Percentiles rank a stretch among this genome's conserved stretches.
Conservation (phyloP, 306 rosid genomes). For the Vigna angularis region DNA sequence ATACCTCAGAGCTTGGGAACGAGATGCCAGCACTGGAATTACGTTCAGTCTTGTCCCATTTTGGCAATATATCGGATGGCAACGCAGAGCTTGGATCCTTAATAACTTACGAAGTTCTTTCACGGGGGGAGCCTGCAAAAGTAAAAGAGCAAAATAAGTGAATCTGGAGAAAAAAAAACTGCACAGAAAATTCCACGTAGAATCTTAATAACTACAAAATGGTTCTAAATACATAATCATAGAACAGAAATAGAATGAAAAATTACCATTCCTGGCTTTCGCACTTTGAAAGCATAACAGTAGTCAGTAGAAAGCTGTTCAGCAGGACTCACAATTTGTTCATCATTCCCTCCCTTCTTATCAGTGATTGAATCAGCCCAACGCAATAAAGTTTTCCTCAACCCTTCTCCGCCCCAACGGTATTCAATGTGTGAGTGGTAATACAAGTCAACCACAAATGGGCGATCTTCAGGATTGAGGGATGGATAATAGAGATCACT, state of each 20-base stretch:
- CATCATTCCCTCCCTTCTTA: conserved; percentile 58
- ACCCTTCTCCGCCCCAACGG: conserved; percentile 99
- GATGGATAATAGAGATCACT: conserved; percentile 98
- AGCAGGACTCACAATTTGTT: conserved; percentile 67
- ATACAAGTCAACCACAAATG: conserved; percentile 92
- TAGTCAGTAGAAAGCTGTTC: conserved; percentile 94
- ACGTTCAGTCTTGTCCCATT: conserved; percentile 86
- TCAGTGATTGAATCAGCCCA: conserved; percentile 78
- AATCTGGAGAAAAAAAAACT: conserved; percentile 18
- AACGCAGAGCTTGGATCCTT: conserved; percentile 97
- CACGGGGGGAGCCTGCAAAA: conserved; percentile 76
- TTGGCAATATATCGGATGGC: conserved; percentile 93
- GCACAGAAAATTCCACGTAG: conserved; percentile 21
- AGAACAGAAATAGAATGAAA: conserved; percentile 19
- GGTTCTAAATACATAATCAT: conserved; percentile 40
- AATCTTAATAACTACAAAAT: conserved; percentile 22
- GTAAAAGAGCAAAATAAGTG: conserved; percentile 1
- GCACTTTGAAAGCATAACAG: conserved; percentile 88
- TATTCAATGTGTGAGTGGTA: conserved; percentile 97
- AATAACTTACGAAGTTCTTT: conserved; percentile 86
- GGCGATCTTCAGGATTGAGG: conserved; percentile 72
- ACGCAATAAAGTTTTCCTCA: conserved; percentile 91
- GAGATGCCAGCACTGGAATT: conserved; percentile 96
- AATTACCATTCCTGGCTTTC: conserved; percentile 75
- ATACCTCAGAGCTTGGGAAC: conserved; percentile 98